Evolutionary conservation across 2,329 filamentous ascomycete genomes (phyloP).

Genomic region (Colletotrichum incanum): DNA sequence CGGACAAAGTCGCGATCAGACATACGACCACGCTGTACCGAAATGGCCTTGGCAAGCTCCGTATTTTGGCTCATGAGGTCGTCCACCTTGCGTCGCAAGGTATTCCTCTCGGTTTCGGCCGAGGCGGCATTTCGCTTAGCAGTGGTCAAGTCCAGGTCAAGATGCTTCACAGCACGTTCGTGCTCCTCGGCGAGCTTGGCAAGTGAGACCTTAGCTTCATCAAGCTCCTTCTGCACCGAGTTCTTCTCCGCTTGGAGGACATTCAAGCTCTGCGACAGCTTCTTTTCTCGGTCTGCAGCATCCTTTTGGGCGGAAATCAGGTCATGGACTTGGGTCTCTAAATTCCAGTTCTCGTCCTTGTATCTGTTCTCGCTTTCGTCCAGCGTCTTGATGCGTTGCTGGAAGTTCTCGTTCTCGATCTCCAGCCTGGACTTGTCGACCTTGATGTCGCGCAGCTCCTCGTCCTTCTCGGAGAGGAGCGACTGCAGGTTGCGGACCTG

Average conservation of each 20-base stretch:
- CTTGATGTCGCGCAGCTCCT: constrained; percentile 82
- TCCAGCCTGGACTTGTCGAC: constrained; percentile 85
- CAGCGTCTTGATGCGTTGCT: constrained; percentile 84
- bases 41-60: constrained; percentile 88
- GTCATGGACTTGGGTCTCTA: constrained; percentile 94
- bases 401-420: constrained; percentile 83
- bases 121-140: constrained; percentile 85
- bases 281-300: constrained; percentile 85
- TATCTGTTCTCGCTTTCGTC: constrained; percentile 97
- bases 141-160: constrained; percentile 89
- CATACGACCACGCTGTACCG: constrained; percentile 78
- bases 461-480: constrained; percentile 88
- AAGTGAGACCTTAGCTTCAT: constrained; percentile 87
- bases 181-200: constrained; percentile 88
- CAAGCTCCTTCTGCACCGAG: constrained; percentile 85
- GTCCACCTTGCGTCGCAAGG: constrained; percentile 87
- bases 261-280: constrained; percentile 81
- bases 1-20: constrained; percentile 76
- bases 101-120: constrained; percentile 83
- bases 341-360: constrained; percentile 98
- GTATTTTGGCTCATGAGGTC: constrained; percentile 92
- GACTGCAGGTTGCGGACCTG: constrained; percentile 93
- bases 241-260: constrained; percentile 82
- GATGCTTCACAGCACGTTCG: constrained; percentile 81
- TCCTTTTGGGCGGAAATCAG: constrained; percentile 82